Conservation (phyloP, 2,329 filamentous ascomycete genomes). For the Grosmannia penicillata region DNA sequence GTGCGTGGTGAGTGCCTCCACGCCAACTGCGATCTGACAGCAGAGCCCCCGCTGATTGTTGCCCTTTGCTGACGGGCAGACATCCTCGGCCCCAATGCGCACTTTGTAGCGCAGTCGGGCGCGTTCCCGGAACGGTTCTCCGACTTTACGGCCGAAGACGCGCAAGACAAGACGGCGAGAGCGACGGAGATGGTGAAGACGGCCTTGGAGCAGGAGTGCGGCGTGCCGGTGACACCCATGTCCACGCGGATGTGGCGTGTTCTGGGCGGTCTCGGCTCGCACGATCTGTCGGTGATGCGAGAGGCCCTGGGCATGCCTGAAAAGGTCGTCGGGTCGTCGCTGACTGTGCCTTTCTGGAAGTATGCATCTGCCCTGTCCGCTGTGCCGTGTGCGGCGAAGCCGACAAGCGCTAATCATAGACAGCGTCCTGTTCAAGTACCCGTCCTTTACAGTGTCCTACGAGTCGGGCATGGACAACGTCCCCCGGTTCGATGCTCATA, state of each 20-base stretch:
- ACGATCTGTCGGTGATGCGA: slow-evolving; percentile 39
- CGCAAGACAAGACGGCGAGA: slow-evolving; percentile 10
- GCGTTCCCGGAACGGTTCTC: slow-evolving; percentile 28
- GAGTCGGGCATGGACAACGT: slow-evolving; percentile 40
- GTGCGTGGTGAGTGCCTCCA: no score
- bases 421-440: slow-evolving; percentile 28
- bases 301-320: slow-evolving; percentile 33
- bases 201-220: slow-evolving; percentile 17
- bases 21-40: no score
- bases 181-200: no score
- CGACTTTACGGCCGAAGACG: slow-evolving; percentile 21
- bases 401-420: no score
- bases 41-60: no score
- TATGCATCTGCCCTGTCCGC: no score
- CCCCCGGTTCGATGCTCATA: slow-evolving; percentile 34
- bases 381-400: no score
- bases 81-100: slow-evolving; percentile 34
- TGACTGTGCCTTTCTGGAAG: slow-evolving; percentile 1
- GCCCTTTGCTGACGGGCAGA: slow-evolving; percentile 29
- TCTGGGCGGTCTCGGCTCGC: slow-evolving; percentile 27
- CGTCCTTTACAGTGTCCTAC: slow-evolving; percentile 36
- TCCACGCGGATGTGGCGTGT: slow-evolving; percentile 10
- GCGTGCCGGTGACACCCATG: slow-evolving; percentile 13
- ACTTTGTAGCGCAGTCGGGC: slow-evolving; percentile 31
- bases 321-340: slow-evolving; percentile 20